A percentile compares a stretch with the other conserved stretches of the same genome.
Conservation (phyloP, 768 basidiomycete genomes). For the Mrakia hoshinonis region DNA sequence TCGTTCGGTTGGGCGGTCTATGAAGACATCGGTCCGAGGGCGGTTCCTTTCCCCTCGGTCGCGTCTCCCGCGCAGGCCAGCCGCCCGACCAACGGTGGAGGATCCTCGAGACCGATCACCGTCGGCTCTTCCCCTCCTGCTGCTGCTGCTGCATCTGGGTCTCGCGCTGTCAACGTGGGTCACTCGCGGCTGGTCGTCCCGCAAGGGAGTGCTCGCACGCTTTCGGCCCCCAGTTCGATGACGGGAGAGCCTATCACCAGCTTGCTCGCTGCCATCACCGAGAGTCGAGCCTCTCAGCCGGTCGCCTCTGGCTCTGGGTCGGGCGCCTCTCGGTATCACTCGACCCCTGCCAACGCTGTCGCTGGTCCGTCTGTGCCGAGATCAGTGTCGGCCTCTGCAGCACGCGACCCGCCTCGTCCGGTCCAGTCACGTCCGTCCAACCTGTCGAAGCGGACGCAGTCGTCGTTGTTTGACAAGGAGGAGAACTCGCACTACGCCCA, state of each 20-base stretch:
- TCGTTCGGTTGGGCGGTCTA: conserved; percentile 15
- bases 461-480: background rate
- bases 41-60: background rate
- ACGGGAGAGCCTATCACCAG: background rate
- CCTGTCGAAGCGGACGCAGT: background rate
- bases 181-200: background rate
- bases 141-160: no score
- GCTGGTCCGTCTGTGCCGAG: conserved; percentile 2
- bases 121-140: background rate
- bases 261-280: background rate
- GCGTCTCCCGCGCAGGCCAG: background rate
- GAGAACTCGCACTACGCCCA: background rate
- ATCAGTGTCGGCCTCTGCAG: background rate
- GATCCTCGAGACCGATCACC: background rate
- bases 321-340: background rate
- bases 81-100: background rate
- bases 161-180: background rate
- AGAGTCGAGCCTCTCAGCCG: background rate
- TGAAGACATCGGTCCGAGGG: background rate
- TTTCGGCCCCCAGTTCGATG: conserved; percentile 11
- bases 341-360: conserved; percentile 12
- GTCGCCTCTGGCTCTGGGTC: background rate
- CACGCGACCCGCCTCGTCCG: background rate
- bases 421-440: background rate
- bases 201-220: background rate